Percentiles rank a stretch among this genome's conserved stretches.
Evolutionary conservation across 441 rosid genomes (phyloP).

Genomic region (Flueggea neowawraea): DNA sequence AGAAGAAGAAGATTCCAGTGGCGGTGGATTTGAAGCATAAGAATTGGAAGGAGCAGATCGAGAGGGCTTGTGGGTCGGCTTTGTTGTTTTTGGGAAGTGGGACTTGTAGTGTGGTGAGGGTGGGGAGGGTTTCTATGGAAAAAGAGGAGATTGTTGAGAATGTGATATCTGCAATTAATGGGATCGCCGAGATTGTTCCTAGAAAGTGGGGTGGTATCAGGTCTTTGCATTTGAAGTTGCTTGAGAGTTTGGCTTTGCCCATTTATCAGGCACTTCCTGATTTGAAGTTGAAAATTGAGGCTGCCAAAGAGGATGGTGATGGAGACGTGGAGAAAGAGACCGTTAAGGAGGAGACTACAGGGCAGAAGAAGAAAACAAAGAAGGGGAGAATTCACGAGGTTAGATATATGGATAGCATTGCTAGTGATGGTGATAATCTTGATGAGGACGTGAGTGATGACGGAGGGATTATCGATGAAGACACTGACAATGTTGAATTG

Average conservation of each 20-base stretch:
- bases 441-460: conserved; percentile 21
- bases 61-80: conserved; percentile 61
- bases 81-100: conserved; percentile 73
- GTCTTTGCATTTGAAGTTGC: conserved; percentile 79
- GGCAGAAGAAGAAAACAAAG: conserved; percentile 18
- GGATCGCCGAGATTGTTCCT: conserved; percentile 66
- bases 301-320: conserved; percentile 23
- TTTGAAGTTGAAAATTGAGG: conserved; percentile 69
- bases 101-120: conserved; percentile 78
- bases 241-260: conserved; percentile 84
- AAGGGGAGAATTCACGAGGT: conserved; percentile 79
- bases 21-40: conserved; percentile 69
- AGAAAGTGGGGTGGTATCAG: conserved; percentile 76
- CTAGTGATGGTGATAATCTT: conserved; percentile 31
- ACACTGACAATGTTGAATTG: conserved; percentile 13
- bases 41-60: conserved; percentile 94
- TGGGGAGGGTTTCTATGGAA: conserved; percentile 66
- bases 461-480: conserved; percentile 8
- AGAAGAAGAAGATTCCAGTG: conserved; percentile 75
- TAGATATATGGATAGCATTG: conserved; percentile 63
- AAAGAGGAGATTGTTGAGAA: conserved; percentile 50
- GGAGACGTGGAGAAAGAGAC: conserved; percentile 16
- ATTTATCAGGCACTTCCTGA: conserved; percentile 81
- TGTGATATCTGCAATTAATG: conserved; percentile 59
- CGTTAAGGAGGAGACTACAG: conserved; percentile 13